Evolutionary conservation across 2,329 filamentous ascomycete species (phyloP).

Genomic region (Clonostachys chloroleuca): DNA sequence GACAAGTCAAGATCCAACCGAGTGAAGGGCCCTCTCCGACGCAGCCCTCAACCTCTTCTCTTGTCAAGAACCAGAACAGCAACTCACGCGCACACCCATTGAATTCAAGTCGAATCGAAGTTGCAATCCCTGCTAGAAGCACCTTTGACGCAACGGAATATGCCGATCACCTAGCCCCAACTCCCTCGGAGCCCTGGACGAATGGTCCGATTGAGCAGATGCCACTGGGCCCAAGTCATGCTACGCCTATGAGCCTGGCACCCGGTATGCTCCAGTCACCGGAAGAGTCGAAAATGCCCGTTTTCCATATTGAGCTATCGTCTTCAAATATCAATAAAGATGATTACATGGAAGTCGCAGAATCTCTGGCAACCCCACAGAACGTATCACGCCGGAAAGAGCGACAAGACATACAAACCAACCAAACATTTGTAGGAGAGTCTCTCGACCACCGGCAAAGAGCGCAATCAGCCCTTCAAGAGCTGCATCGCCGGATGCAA

Average conservation of each 20-base stretch:
- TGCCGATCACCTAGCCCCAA: background rate
- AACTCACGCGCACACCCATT: slow-evolving; percentile 22
- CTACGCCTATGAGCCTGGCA: background rate
- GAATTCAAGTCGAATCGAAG: slow-evolving; percentile 37
- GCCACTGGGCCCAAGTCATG: background rate
- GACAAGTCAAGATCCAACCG: too few relatives aligned
- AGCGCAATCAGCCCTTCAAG: slow-evolving; percentile 68
- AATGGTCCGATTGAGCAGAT: slow-evolving; percentile 3
- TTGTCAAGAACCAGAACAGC: background rate
- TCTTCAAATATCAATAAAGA: slow-evolving; percentile 39
- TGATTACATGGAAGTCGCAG: slow-evolving; percentile 45
- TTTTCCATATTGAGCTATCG: slow-evolving; percentile 44
- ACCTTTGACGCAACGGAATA: slow-evolving; percentile 30
- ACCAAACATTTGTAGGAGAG: slow-evolving; percentile 53
- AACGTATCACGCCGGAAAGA: slow-evolving; percentile 50
- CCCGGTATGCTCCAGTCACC: slow-evolving; percentile 1
- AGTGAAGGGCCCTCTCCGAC: background rate
- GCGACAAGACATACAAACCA: slow-evolving; percentile 40
- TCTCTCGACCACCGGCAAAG: slow-evolving; percentile 78
- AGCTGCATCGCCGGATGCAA: slow-evolving; percentile 64
- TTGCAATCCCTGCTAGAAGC: slow-evolving; percentile 39
- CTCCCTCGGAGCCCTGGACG: background rate
- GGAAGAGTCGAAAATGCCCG: slow-evolving; percentile 6
- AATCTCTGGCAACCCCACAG: slow-evolving; percentile 38
- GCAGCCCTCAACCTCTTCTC: background rate